Evolutionary conservation across 2,329 filamentous ascomycete species (phyloP).

Genomic region (Metarhizium brunneum): DNA sequence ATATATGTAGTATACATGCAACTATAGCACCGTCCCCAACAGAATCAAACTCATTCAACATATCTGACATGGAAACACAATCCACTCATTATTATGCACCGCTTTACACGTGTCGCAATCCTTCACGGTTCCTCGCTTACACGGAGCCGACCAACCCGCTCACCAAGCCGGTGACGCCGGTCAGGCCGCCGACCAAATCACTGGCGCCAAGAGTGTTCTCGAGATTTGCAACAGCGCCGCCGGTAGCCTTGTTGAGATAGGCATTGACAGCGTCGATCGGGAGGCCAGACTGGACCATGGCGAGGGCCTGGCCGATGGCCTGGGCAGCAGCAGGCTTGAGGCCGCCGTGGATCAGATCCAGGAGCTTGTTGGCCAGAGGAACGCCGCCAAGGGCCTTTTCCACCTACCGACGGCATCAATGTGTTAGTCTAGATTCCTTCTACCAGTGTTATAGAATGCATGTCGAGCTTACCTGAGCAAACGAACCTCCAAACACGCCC

Average conservation of each 20-base stretch:
- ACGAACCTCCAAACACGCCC: constrained; percentile 8
- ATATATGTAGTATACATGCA: too few relatives aligned
- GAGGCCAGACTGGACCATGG: constrained; percentile 12
- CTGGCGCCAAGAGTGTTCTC: constrained; percentile 11
- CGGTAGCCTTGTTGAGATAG: constrained; percentile 12
- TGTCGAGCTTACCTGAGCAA: neutral
- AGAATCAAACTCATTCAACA: neutral
- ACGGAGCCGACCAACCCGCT: neutral
- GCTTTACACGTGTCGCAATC: neutral
- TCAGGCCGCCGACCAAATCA: constrained; percentile 8
- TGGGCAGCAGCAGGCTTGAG: constrained; percentile 7
- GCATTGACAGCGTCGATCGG: constrained; percentile 11
- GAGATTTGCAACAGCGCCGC: constrained; percentile 10
- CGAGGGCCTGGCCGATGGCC: constrained; percentile 14
- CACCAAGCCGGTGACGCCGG: constrained; percentile 6
- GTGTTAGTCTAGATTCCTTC: neutral
- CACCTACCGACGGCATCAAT: constrained; percentile 1
- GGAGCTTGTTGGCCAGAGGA: constrained; percentile 13
- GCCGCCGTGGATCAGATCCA: constrained; percentile 10
- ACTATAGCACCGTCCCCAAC: neutral
- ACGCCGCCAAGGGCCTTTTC: constrained; percentile 12
- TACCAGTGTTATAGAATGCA: neutral
- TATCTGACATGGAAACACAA: neutral
- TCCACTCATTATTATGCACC: neutral
- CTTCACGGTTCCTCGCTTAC: neutral